A percentile compares a stretch with the other conserved stretches of the same genome.
phyloP scores from a whole-genome alignment of 83 land plant genomes.

The Diphasiastrum complanatum region DNA sequence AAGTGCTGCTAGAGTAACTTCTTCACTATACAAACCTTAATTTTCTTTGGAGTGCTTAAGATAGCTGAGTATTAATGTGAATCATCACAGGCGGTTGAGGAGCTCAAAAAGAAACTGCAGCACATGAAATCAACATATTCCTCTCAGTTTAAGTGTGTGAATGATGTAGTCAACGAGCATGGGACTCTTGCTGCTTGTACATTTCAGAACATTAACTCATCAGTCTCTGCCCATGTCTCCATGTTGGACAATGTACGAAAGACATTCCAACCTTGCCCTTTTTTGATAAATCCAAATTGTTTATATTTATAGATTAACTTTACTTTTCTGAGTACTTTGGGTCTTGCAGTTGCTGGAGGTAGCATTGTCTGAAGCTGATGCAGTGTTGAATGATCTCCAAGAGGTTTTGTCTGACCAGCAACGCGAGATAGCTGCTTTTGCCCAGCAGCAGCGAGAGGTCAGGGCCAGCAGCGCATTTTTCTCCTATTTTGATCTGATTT shows the following conservation, averaged over 20 bases:
- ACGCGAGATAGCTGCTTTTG: slow-evolving; percentile 71
- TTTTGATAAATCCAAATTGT: no score
- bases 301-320: neutral
- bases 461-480: neutral
- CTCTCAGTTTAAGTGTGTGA: slow-evolving; percentile 21
- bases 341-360: slow-evolving; percentile 40
- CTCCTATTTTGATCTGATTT: neutral
- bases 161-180: slow-evolving; percentile 21
- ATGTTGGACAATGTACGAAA: slow-evolving; percentile 24
- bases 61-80: neutral
- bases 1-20: no score
- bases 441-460: slow-evolving; percentile 79
- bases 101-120: slow-evolving; percentile 21
- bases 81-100: slow-evolving; percentile 24
- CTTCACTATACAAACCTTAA: no score
- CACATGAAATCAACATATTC: slow-evolving; percentile 17
- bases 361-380: slow-evolving; percentile 46
- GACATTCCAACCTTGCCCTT: no score
- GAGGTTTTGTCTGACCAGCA: slow-evolving; percentile 44
- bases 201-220: slow-evolving; percentile 5
- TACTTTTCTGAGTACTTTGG: neutral
- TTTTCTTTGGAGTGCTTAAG: no score
- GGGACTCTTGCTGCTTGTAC: slow-evolving; percentile 15
- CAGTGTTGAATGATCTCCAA: slow-evolving; percentile 49
- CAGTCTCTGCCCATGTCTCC: slow-evolving; percentile 17